Evolutionary conservation across 2,329 filamentous ascomycete species (phyloP).

Genomic region (Ilyonectria robusta): DNA sequence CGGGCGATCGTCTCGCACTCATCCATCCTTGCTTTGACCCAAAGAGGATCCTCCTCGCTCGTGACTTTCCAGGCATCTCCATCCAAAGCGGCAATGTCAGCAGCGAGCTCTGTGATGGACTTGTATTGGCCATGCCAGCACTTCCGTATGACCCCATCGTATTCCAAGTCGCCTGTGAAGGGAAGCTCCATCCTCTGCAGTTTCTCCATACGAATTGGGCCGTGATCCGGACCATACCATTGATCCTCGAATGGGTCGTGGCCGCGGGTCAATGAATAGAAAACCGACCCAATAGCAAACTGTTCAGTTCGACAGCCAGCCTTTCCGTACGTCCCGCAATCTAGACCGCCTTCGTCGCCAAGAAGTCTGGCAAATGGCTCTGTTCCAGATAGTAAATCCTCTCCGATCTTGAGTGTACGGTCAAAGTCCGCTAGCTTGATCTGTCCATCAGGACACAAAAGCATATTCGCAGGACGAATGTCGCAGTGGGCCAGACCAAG

Average conservation of each 20-base stretch:
- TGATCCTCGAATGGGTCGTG: conserved; percentile 25
- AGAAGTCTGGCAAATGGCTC: conserved; percentile 30
- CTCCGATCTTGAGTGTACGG: not conserved
- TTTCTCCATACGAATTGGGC: conserved; percentile 15
- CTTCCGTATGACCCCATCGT: conserved; percentile 25
- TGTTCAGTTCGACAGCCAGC: conserved; percentile 25
- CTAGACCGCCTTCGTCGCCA: conserved; percentile 14
- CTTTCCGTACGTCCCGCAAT: conserved; percentile 23
- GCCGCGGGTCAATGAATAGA: conserved; percentile 26
- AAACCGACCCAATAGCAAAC: conserved; percentile 31
- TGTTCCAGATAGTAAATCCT: conserved; percentile 8
- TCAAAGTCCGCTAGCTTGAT: conserved; percentile 32
- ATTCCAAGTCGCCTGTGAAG: conserved; percentile 2
- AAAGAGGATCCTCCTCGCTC: conserved; percentile 13
- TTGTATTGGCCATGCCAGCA: conserved; percentile 31
- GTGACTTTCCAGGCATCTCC: conserved; percentile 14
- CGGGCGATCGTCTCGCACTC: no score
- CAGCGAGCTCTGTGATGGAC: conserved; percentile 25
- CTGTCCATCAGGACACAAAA: conserved; percentile 12
- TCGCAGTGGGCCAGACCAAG: conserved; percentile 29
- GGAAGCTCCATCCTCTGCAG: conserved; percentile 30
- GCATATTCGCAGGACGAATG: conserved; percentile 28
- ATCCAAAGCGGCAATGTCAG: conserved; percentile 11
- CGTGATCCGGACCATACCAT: conserved; percentile 24
- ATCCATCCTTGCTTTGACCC: not conserved